These are phyloP conservation scores for Chionographis japonica DNA, from an alignment of 106 monocot species.

Conservation along the genomic window DNA sequence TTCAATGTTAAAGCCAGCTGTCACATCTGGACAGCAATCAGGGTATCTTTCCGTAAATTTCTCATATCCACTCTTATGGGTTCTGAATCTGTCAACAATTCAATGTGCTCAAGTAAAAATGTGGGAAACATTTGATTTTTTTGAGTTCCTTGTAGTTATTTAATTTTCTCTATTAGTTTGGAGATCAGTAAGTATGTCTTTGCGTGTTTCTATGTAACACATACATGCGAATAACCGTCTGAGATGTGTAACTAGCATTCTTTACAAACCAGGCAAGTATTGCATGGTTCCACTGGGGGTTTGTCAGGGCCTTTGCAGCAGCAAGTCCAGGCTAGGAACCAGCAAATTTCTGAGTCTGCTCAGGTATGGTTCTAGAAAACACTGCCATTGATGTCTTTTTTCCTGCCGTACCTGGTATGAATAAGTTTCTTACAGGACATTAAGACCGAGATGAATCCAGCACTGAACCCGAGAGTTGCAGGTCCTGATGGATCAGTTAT, in stretches of 20 bases:
- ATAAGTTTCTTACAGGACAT: slow-evolving; percentile 50
- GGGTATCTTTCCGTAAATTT: slow-evolving; percentile 34
- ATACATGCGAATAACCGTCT: not conserved
- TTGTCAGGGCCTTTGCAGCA: slow-evolving; percentile 56
- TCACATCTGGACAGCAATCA: slow-evolving; percentile 57
- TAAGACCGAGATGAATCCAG: slow-evolving; percentile 74
- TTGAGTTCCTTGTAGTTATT: too few species aligned
- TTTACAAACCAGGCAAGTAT: slow-evolving; percentile 52
- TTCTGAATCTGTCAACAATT: not conserved
- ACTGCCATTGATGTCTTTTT: not conserved
- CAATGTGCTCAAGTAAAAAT: too few species aligned
- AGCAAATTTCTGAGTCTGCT: slow-evolving; percentile 58
- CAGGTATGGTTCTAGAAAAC: slow-evolving; percentile 36
- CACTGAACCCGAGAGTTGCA: slow-evolving; percentile 62
- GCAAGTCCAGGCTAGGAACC: slow-evolving; percentile 70
- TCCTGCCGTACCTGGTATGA: slow-evolving; percentile 4
- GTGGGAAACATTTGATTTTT: too few species aligned
- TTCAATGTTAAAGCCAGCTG: slow-evolving; percentile 61
- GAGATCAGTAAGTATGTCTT: too few species aligned
- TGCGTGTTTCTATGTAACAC: too few species aligned
- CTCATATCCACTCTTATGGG: not conserved
- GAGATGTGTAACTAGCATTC: not conserved
- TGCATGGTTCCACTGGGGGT: slow-evolving; percentile 67
- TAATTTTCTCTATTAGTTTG: too few species aligned
- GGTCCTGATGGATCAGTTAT: slow-evolving; percentile 76